Percentiles rank a stretch among this genome's conserved stretches.
Evolutionary conservation across 495 filamentous ascomycete species (phyloP).

Genomic region (Aspergillus mulundensis): DNA sequence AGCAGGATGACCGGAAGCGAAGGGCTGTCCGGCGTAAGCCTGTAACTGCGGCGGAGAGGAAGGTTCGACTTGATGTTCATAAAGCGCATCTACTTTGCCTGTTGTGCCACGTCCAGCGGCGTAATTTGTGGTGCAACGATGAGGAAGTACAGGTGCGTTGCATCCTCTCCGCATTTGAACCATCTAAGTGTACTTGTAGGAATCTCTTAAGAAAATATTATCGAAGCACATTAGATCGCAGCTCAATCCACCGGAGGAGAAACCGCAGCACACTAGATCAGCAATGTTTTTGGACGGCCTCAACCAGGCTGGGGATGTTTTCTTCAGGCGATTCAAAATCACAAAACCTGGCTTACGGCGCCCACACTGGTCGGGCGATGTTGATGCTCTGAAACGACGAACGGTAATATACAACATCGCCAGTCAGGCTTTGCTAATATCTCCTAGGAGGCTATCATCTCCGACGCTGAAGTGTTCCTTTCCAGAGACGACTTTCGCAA

Average conservation of each 20-base stretch:
- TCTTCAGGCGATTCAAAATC: slow-evolving; percentile 61
- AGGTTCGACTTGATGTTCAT: slow-evolving; percentile 69
- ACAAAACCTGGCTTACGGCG: slow-evolving; percentile 66
- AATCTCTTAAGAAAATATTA: slow-evolving; percentile 55
- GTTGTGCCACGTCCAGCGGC: slow-evolving; percentile 64
- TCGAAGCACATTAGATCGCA: slow-evolving; percentile 55
- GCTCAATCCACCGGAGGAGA: slow-evolving; percentile 58
- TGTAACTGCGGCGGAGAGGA: slow-evolving; percentile 66
- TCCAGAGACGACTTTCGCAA: slow-evolving; percentile 66
- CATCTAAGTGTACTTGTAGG: slow-evolving; percentile 24
- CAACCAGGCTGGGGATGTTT: slow-evolving; percentile 61
- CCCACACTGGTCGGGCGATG: slow-evolving; percentile 67
- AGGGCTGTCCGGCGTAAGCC: slow-evolving; percentile 49
- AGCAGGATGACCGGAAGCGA: slow-evolving; percentile 32
- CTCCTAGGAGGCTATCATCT: slow-evolving; percentile 34
- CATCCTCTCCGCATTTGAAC: slow-evolving; percentile 2
- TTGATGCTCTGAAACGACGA: slow-evolving; percentile 55
- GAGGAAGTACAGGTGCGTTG: slow-evolving; percentile 51
- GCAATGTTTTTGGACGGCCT: slow-evolving; percentile 76
- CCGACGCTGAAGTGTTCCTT: slow-evolving; percentile 38
- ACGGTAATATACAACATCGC: slow-evolving; percentile 19
- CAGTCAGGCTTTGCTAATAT: neutral
- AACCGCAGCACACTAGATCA: slow-evolving; percentile 66
- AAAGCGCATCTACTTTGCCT: slow-evolving; percentile 84
- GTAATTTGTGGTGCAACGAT: slow-evolving; percentile 91